Base-by-base conservation (phyloP, 1,284 basidiomycete genomes). In the Wallemia ichthyophaga region DNA sequence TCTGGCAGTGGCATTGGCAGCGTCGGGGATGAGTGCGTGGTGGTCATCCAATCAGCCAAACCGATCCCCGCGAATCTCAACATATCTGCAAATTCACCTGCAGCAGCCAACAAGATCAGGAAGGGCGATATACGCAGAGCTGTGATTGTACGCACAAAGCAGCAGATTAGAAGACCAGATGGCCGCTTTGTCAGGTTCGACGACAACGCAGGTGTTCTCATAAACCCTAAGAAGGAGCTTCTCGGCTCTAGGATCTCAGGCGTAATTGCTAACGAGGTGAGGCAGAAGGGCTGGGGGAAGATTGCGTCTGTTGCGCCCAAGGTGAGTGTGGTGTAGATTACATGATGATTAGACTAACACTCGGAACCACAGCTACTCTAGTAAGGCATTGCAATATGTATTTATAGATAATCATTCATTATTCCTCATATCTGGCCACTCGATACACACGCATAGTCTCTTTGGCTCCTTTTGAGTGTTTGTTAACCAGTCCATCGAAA, bases 181-280 rank as follows among this genome's bases (percentile, higher is more conserved):
- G 89, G 88, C 2, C 76, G 85, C 15, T 75, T 78, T 63, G 75
- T 91, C 66, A 78, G 86, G 58, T 98, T 98, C 71, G 94, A 98
- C 71, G 94, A 98, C 75, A 96, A 96, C 67, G 94, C 94, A 0
- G 91, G 82, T 28, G 89, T 98, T 1, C 73, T 98, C 27, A 71
- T 99, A 62, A 98, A 99, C 72, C 87, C 87, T 74, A 96, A 95
- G 73, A 80, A 83, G 65, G 92, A 98, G 71, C 88, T 96, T 81
- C 69, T 96, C 62, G 92, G 89, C 5, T 94, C 91, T 61, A 79
- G 92, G 65, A 87, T 98, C 63, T 84, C 83, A 66, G 89, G 92
- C 0, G 82, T 92, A 37, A 91, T 96, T 21, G 88, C 85, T 61
- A 82, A 83, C 2, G 91, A 95, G 67, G 70, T 96, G 66, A 76